Percentiles rank a stretch among this genome's conserved stretches.
phyloP scores from a whole-genome alignment of 495 filamentous ascomycete species.

The Podospora anserina region DNA sequence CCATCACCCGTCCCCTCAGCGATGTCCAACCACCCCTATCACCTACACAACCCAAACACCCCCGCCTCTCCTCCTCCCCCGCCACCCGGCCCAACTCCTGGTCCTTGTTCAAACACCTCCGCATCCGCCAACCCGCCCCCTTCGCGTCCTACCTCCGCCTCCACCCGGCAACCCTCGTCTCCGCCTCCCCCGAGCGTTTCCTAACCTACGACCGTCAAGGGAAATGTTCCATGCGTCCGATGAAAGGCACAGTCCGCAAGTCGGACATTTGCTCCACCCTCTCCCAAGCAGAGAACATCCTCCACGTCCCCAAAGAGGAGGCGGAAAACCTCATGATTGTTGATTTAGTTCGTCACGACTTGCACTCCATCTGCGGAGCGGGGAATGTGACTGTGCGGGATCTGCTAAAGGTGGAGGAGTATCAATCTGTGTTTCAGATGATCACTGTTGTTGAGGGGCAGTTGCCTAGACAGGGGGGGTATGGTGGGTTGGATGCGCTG shows the following conservation, averaged over 20 bases:
- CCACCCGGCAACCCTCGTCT: slow-evolving; percentile 65
- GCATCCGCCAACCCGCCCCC: slow-evolving; percentile 73
- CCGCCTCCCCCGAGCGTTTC: slow-evolving; percentile 90
- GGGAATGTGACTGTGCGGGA: slow-evolving; percentile 63
- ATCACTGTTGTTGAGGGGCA: slow-evolving; percentile 78
- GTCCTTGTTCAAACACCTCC: slow-evolving; percentile 69
- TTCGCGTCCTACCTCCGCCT: slow-evolving; percentile 82
- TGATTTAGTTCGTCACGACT: slow-evolving; percentile 87
- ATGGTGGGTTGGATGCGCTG: slow-evolving; percentile 70
- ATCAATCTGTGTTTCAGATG: slow-evolving; percentile 84
- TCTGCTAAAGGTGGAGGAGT: slow-evolving; percentile 83
- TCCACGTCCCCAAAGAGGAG: slow-evolving; percentile 79
- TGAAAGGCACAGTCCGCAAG: slow-evolving; percentile 93
- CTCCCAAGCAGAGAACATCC: slow-evolving; percentile 62
- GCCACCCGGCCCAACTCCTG: slow-evolving; percentile 46
- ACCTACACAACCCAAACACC: slow-evolving; percentile 28
- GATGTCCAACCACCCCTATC: slow-evolving; percentile 38
- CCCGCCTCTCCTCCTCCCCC: slow-evolving; percentile 8
- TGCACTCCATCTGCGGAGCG: slow-evolving; percentile 73
- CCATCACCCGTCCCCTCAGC: slow-evolving; percentile 44
- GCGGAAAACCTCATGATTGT: slow-evolving; percentile 99
- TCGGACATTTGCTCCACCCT: slow-evolving; percentile 53
- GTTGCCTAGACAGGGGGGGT: slow-evolving; percentile 40
- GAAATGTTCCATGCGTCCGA: slow-evolving; percentile 68
- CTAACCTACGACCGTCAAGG: slow-evolving; percentile 63